Conservation (phyloP, 192 early-diverging fungal species). For the Entomortierella chlamydospora region DNA sequence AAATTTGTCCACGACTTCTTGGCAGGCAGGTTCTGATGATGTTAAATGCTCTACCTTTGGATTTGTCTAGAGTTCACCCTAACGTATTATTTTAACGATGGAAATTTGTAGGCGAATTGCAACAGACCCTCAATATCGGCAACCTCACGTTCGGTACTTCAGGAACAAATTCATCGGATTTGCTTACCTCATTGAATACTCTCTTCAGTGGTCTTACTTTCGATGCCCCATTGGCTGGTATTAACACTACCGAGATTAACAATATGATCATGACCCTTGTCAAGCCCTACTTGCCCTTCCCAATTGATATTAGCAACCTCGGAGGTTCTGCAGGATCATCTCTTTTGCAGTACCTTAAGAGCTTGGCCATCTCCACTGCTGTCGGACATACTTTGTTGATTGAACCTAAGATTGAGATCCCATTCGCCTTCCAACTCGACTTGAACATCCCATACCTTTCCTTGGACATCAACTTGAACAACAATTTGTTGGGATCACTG, state of each 20-base stretch:
- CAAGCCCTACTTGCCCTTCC: slow-evolving; percentile 27
- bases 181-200: slow-evolving; percentile 16
- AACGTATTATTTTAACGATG: background rate
- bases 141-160: slow-evolving; percentile 42
- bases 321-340: slow-evolving; percentile 13
- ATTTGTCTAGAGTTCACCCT: background rate
- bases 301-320: slow-evolving; percentile 41
- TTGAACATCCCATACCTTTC: slow-evolving; percentile 48
- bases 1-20: slow-evolving; percentile 39
- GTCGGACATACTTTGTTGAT: slow-evolving; percentile 48
- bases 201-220: slow-evolving; percentile 28
- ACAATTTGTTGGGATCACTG: slow-evolving; percentile 24
- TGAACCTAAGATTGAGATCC: slow-evolving; percentile 29
- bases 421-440: slow-evolving; percentile 39
- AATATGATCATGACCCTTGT: slow-evolving; percentile 22
- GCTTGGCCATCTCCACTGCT: slow-evolving; percentile 41
- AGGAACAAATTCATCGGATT: slow-evolving; percentile 1
- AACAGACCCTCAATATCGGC: slow-evolving; percentile 43
- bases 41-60: background rate
- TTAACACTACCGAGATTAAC: slow-evolving; percentile 43
- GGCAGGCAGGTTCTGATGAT: slow-evolving; percentile 23
- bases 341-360: slow-evolving; percentile 30
- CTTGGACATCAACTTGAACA: slow-evolving; percentile 45
- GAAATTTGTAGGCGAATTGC: slow-evolving; percentile 21
- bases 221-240: slow-evolving; percentile 35